Evolutionary conservation across 2,329 filamentous ascomycete species (phyloP), one percentile per base, ranked within the genome.

Genomic region (Microcyclospora pomicola): DNA sequence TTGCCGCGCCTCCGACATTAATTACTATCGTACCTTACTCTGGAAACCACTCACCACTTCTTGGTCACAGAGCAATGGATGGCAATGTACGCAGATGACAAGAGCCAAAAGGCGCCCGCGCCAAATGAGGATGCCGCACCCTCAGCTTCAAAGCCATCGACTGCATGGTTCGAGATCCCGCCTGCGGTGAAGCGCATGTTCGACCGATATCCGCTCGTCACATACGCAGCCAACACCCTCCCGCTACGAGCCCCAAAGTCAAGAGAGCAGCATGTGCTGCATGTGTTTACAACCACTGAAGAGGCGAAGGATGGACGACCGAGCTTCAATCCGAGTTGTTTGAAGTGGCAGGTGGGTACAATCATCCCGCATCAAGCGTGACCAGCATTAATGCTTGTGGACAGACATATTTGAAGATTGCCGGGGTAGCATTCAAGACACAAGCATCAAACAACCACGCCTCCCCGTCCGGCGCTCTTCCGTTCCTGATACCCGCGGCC

Each of bases 251-350:
- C 71, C 19, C 69, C 66, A 27, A 63, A 52, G 36, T 55, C 63
- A 37, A 60, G 58, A 47, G 55, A 62, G 43, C 62, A 63, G 51
- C 71, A 74, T 44, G 69, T 74, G 9, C 67, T 98, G 7, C 86
- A 86, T 59, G 68, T 94, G 40, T 96, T 95, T 61, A 72, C 75
- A 42, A 74, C 71, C 11, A 65, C 73, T 1, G 63, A 70, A n/a
- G 80, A 75, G 50, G 80, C 77, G 27, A 58, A 60, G 39, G 55
- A 55, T 30, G 77, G 76, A 4, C 63, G 67, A 24, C 82, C 86
- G 16, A 92, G 84, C 47, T 93, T 81, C 64, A 96, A 96, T 58
- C 91, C 91, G 9, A 76, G 78, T 41, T 98, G 91, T 66, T 68
- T 96, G 54, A 94, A 88, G 67, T 96, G 86, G 86, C 91, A 96